Conservation (phyloP, 2,329 filamentous ascomycete species). For the Fusarium vanettenii region DNA sequence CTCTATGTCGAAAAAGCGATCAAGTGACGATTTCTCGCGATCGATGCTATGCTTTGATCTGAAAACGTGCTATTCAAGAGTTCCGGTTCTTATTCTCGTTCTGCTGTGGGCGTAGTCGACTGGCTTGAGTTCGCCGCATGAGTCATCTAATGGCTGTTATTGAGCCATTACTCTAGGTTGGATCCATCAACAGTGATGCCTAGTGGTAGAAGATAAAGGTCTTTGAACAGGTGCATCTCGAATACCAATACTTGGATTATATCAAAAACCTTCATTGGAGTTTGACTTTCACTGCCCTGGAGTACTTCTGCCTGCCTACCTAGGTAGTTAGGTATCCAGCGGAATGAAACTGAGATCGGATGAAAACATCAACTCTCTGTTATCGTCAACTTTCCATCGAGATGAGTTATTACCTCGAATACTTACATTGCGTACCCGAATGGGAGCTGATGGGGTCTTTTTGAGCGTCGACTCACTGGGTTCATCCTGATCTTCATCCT, state of each 20-base stretch:
- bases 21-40: slow-evolving; percentile 6
- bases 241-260: background rate
- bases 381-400: background rate
- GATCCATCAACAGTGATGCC: background rate
- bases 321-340: background rate
- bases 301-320: background rate
- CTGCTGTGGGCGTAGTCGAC: background rate
- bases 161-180: background rate
- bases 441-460: background rate
- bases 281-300: background rate
- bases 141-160: slow-evolving; percentile 22
- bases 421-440: background rate
- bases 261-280: background rate
- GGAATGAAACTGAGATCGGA: background rate
- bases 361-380: background rate
- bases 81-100: background rate
- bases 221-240: background rate
- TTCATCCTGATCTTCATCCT: background rate
- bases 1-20: background rate
- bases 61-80: background rate
- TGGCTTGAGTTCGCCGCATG: background rate
- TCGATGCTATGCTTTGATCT: background rate
- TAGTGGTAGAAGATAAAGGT: background rate
- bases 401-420: background rate
- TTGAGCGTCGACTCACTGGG: background rate